A percentile compares a stretch with the other conserved stretches of the same genome.
Evolutionary conservation across 805 yeast species (phyloP).

Genomic region (Lipomyces japonicus): DNA sequence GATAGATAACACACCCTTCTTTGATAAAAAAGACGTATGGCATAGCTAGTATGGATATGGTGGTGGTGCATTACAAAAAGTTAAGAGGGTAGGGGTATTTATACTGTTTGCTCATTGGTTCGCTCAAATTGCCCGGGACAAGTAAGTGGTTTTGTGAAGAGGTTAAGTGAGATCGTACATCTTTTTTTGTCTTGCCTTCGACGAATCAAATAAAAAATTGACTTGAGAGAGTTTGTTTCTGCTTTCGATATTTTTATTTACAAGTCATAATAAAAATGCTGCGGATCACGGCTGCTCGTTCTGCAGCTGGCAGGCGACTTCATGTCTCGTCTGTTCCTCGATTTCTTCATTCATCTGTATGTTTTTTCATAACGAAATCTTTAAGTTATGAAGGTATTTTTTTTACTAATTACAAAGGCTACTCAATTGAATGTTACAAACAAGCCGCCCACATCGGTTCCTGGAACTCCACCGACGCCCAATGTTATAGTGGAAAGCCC

Average conservation of each 20-base stretch:
- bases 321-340: constrained; percentile 1
- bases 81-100: too few relatives aligned
- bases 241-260: too few relatives aligned
- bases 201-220: not conserved
- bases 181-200: not conserved
- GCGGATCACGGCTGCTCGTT: constrained; percentile 22
- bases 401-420: constrained; percentile 2
- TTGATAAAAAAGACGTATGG: too few relatives aligned
- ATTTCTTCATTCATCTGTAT: constrained; percentile 19
- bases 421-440: constrained; percentile 19
- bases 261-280: constrained; percentile 9
- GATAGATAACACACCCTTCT: too few relatives aligned
- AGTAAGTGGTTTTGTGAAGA: too few relatives aligned
- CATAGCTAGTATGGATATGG: too few relatives aligned
- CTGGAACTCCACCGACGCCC: constrained; percentile 4
- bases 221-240: not conserved
- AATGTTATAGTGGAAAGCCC: constrained; percentile 11
- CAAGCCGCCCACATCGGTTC: constrained; percentile 21
- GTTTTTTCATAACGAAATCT: not conserved
- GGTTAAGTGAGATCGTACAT: too few relatives aligned
- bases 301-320: constrained; percentile 7
- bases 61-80: too few relatives aligned
- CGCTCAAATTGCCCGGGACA: too few relatives aligned
- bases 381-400: not conserved
- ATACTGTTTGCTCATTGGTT: too few relatives aligned